Base-by-base conservation (phyloP, 805 yeast genomes). In the Metschnikowia santaceciliae region DNA sequence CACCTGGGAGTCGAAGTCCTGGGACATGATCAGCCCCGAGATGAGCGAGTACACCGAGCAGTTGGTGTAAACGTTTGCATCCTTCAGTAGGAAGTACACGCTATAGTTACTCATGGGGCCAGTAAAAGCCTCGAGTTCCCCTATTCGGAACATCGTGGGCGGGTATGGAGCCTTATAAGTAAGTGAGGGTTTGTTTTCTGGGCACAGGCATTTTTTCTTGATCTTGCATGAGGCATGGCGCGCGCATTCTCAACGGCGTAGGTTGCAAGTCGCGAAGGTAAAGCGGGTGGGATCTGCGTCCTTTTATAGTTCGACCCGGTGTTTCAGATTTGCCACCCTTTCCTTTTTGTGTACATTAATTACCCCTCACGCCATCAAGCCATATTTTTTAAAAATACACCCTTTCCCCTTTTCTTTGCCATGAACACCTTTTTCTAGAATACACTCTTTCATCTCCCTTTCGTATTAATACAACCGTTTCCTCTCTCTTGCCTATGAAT, bases 11-110 rank as follows among this genome's bases (percentile, higher is more conserved):
- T 48, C 54, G 44, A 60, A 53, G 50, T 62, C 61, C 37, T 59
- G 57, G 41, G 62, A 58, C 38, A 37, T n/a, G 30, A 74, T 47
- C 15, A 43, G 32, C 1, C 79, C 79, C 34, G 59, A 60, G 3
- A 73, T 62, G 32, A 74, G 61, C 38, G 71, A 61, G 54, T 72
- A 74, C 20, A 73, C 68, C 39, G 72, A 66, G 57, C 78, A 74
- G 63, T 70, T 69, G 39, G 32, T 54, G 56, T 42, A 23, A 6
- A 43, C 84, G 84, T 40, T 42, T 34, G 50, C 46, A 36, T 49
- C 47, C 45, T 58, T 56, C 59, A 54, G 57, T 30, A 58, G 57
- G 17, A 54, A 56, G 26, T 53, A 58, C 17, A 56, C 46, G 42
- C 54, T 50, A 41, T 58, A 58, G 55, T 58, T 58, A 52, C 59